phyloP scores from a whole-genome alignment of 352 stramenopile genomes.

The Phytophthora pisi region DNA sequence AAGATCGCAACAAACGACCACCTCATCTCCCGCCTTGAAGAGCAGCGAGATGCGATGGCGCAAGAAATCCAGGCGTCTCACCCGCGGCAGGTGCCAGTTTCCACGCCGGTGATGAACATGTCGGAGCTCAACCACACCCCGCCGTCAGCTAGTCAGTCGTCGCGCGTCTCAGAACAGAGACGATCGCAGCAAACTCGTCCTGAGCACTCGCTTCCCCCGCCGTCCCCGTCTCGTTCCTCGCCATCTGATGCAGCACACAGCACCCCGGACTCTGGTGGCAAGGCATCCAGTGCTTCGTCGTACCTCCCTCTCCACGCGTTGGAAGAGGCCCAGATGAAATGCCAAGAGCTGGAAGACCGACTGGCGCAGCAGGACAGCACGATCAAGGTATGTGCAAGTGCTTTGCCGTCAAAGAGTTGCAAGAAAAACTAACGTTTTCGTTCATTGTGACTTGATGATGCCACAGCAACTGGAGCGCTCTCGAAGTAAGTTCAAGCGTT shows the following conservation, averaged over 20 bases:
- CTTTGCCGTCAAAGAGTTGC: not conserved
- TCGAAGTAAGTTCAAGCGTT: constrained; percentile 87
- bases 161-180: constrained; percentile 13
- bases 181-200: not conserved
- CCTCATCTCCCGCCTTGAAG: constrained; percentile 63
- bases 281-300: constrained; percentile 51
- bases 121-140: constrained; percentile 58
- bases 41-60: constrained; percentile 78
- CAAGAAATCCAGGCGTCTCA: constrained; percentile 71
- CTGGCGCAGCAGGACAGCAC: constrained; percentile 74
- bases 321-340: constrained; percentile 74
- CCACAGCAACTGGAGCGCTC: constrained; percentile 80
- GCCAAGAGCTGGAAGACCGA: constrained; percentile 79
- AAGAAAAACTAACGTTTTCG: not conserved
- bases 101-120: constrained; percentile 65
- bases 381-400: constrained; percentile 65
- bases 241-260: constrained; percentile 31
- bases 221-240: constrained; percentile 22
- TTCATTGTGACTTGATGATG: not conserved
- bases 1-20: constrained; percentile 70
- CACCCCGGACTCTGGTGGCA: constrained; percentile 36
- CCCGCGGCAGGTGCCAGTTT: constrained; percentile 46
- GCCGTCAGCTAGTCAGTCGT: constrained; percentile 18
- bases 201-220: constrained; percentile 24
- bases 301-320: constrained; percentile 66